These are phyloP conservation scores for Thelonectria discophora DNA, from an alignment of 2,329 filamentous ascomycete species.

Conservation along the genomic window DNA sequence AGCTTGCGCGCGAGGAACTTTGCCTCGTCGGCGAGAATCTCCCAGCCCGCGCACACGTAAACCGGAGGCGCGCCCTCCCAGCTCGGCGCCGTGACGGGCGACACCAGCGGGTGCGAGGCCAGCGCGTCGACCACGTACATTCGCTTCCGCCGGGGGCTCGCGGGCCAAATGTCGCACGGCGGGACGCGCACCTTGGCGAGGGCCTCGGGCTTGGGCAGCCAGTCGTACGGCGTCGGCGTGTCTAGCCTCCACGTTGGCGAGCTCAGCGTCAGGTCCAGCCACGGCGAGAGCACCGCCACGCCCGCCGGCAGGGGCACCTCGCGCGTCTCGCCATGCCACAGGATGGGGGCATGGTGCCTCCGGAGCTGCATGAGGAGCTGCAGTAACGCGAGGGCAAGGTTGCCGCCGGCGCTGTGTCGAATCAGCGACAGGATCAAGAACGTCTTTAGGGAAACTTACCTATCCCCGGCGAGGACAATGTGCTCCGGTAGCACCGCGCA, in stretches of 20 bases:
- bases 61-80: constrained; percentile 73
- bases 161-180: constrained; percentile 66
- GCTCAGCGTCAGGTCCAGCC: constrained; percentile 75
- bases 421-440: constrained; percentile 22
- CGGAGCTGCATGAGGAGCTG: constrained; percentile 74
- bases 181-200: constrained; percentile 42
- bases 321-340: constrained; percentile 68
- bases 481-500: constrained; percentile 69
- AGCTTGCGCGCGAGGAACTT: constrained; percentile 67
- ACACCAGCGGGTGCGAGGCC: constrained; percentile 73
- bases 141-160: constrained; percentile 60
- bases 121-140: constrained; percentile 65
- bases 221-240: constrained; percentile 47
- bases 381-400: constrained; percentile 71
- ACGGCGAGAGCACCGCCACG: constrained; percentile 70
- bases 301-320: constrained; percentile 73
- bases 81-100: constrained; percentile 63
- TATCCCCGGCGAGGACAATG: constrained; percentile 78
- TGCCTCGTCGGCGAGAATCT: constrained; percentile 75
- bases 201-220: constrained; percentile 59
- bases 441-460: constrained; percentile 48
- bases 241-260: constrained; percentile 43
- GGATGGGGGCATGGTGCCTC: constrained; percentile 57
- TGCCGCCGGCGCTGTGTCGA: constrained; percentile 71
- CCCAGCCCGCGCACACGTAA: constrained; percentile 75